These are phyloP conservation scores for Candida ulmi DNA, from an alignment of 805 yeast genomes.

Conservation along the genomic window DNA sequence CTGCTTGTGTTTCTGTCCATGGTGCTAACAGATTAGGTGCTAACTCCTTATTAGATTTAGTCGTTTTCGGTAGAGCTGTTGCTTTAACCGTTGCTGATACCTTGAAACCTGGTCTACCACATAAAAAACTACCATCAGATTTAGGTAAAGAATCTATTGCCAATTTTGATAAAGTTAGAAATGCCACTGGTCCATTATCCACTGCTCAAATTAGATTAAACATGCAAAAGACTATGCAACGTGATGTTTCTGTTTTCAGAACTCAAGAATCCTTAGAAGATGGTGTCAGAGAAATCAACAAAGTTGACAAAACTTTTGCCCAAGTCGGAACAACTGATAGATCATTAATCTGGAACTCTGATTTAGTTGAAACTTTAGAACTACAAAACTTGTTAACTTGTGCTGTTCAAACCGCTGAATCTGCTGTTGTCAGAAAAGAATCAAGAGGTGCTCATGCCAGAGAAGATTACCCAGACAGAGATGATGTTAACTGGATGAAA, in stretches of 20 bases:
- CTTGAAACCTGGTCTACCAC: slow-evolving; percentile 85
- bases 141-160: slow-evolving; percentile 87
- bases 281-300: slow-evolving; percentile 77
- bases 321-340: slow-evolving; percentile 88
- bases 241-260: slow-evolving; percentile 95
- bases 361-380: slow-evolving; percentile 92
- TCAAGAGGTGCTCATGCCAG: slow-evolving; percentile 90
- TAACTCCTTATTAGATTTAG: slow-evolving; percentile 91
- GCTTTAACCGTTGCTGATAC: slow-evolving; percentile 85
- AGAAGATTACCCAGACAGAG: slow-evolving; percentile 95
- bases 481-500: slow-evolving; percentile 96
- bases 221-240: slow-evolving; percentile 96
- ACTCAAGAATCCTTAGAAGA: slow-evolving; percentile 85
- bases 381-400: slow-evolving; percentile 94
- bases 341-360: slow-evolving; percentile 99
- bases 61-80: slow-evolving; percentile 98
- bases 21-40: slow-evolving; percentile 99
- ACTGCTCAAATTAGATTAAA: slow-evolving; percentile 86
- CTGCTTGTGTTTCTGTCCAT: slow-evolving; percentile 98
- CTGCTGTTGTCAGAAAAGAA: slow-evolving; percentile 64
- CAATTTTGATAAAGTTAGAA: slow-evolving; percentile 84
- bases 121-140: slow-evolving; percentile 75
- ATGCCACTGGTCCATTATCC: slow-evolving; percentile 70
- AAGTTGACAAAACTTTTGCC: slow-evolving; percentile 66
- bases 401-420: slow-evolving; percentile 90